phyloP scores from a whole-genome alignment of 2,329 filamentous ascomycete genomes.

The Gyromitra esculenta region DNA sequence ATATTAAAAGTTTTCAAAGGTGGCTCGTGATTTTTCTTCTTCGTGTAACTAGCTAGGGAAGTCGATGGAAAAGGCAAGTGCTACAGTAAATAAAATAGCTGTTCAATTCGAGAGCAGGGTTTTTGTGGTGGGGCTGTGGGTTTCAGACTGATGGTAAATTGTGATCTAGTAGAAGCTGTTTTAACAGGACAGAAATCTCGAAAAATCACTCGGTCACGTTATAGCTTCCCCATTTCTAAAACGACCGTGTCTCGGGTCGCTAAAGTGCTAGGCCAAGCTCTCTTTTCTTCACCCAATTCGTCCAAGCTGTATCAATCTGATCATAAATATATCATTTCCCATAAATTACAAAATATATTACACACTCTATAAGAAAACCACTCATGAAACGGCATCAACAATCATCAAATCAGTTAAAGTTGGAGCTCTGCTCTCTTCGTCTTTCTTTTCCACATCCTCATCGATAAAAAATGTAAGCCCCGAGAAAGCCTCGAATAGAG shows the following conservation, averaged over 20 bases:
- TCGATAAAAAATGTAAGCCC: conserved; percentile 87
- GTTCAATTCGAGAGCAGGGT: background rate
- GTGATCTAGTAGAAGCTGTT: background rate
- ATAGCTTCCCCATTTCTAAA: background rate
- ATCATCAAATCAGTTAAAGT: conserved; percentile 53
- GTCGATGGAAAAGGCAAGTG: background rate
- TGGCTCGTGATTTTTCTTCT: background rate
- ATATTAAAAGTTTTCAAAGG: conserved; percentile 3
- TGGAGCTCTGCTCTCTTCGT: conserved; percentile 59
- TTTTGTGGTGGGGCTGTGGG: background rate
- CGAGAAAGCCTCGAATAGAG: conserved; percentile 87
- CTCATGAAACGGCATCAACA: conserved; percentile 49
- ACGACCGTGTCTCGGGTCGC: no score
- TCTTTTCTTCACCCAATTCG: background rate
- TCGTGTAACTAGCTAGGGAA: background rate
- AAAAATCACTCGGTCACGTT: conserved; percentile 10
- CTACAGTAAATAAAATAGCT: background rate
- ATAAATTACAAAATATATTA: conserved; percentile 28
- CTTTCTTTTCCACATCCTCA: conserved; percentile 70
- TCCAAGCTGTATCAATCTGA: background rate
- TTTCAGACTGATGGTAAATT: background rate
- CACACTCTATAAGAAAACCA: background rate
- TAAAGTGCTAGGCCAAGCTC: background rate
- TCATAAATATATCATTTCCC: background rate
- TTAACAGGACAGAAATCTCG: background rate